Base-by-base conservation (phyloP, 306 rosid genomes). In the Senna tora region DNA sequence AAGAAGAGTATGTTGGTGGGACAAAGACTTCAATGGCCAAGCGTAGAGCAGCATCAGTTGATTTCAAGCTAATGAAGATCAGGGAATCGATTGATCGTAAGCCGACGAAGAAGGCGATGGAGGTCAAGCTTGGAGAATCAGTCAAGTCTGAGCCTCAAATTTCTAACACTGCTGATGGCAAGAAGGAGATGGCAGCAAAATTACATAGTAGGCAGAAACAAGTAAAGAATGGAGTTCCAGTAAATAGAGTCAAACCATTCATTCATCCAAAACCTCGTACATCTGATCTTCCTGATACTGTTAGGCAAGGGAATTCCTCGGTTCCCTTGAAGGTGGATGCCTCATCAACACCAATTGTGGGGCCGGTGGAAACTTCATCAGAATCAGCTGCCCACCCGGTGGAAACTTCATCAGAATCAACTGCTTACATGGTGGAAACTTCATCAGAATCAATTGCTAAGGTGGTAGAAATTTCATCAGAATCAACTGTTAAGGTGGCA, bases 231-330 rank as follows among this genome's bases (percentile, higher is more conserved):
- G 81, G 68, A 54, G 79, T 71, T 67, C 49, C 20, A 68, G 32
- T 73, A 0, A 81, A 73, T 54, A 67, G 15, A 81, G 58, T 73
- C 16, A 78, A 81, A 81, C 50, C 81, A 56, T 77, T 77, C 17
- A 25, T 75, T 12, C n/a, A 60, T 21, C 13, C 12, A 41, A 79
- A 67, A 53, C 47, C 52, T 7, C 65, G 8, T 39, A 8, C 45
- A 56, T 73, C 87, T 49, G 57, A 16, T 47, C 17, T 17, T 68
- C 76, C 33, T 10, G 79, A 76, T 59, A 69, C 66, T 46, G 19
- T 17, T 36, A 87, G 78, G 69, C 87, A 42, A 43, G 81, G 75
- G 76, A 46, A 70, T 20, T 79, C 87, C 8, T 59, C 86, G 13
- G 41, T 84, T 47, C 22, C 65, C 21, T 79, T 65, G 72, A 75